Evolutionary conservation across 2,329 filamentous ascomycete species (phyloP).

Genomic region (Sclerotinia spermophila): DNA sequence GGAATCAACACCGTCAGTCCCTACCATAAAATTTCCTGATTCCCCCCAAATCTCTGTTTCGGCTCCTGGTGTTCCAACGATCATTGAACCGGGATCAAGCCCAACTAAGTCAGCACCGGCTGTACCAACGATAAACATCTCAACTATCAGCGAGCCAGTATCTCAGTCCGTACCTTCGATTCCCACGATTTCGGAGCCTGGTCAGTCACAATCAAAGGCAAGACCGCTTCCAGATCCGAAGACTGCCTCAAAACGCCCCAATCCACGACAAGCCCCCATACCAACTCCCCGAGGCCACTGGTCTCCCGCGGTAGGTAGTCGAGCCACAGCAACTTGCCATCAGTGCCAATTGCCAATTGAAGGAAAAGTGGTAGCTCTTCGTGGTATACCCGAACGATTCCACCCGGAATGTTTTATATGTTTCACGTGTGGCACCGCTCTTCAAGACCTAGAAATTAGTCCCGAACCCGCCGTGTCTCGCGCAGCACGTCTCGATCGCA

Average conservation of each 20-base stretch:
- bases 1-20: conserved; percentile 30
- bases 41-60: conserved; percentile 32
- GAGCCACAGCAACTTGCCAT: conserved; percentile 71
- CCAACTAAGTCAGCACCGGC: conserved; percentile 27
- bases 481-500: conserved; percentile 68
- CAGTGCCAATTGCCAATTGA: conserved; percentile 82
- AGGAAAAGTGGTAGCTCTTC: conserved; percentile 82
- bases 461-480: conserved; percentile 78
- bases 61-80: conserved; percentile 28
- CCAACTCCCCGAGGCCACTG: conserved; percentile 45
- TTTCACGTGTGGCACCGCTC: conserved; percentile 77
- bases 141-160: conserved; percentile 30
- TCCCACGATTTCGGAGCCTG: conserved; percentile 34
- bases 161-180: conserved; percentile 24
- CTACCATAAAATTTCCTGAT: conserved; percentile 36
- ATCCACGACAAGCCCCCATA: conserved; percentile 37
- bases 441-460: conserved; percentile 95
- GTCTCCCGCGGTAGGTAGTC: conserved; percentile 52
- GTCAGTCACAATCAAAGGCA: conserved; percentile 34
- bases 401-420: conserved; percentile 93
- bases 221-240: conserved; percentile 42
- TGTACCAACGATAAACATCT: conserved; percentile 30
- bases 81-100: conserved; percentile 37
- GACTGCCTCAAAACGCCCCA: conserved; percentile 27
- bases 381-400: conserved; percentile 70